Percentiles rank a stretch among this genome's conserved stretches.
These are phyloP conservation scores for Lignosus rhinocerotis DNA, from an alignment of 1,284 basidiomycete species.

Conservation along the genomic window DNA sequence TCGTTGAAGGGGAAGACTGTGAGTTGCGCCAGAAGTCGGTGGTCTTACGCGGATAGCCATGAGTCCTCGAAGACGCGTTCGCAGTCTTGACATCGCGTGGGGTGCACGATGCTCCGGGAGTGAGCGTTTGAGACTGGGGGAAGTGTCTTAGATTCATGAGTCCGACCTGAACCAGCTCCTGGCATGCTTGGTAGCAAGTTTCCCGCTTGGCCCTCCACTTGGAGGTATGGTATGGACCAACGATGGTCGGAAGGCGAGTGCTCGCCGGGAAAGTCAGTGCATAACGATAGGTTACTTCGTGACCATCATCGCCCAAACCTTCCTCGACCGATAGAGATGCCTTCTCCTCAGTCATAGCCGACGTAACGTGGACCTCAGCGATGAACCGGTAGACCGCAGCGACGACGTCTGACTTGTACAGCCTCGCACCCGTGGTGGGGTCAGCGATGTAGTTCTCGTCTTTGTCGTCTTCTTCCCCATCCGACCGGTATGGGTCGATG, in stretches of 20 bases:
- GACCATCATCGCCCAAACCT: slow-evolving; percentile 7
- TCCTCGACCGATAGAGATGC: slow-evolving; percentile 1
- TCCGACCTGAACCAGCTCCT: slow-evolving; percentile 48
- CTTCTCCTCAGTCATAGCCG: neutral
- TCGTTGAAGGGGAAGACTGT: slow-evolving; percentile 27
- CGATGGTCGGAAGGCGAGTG: slow-evolving; percentile 40
- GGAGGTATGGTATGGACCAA: slow-evolving; percentile 47
- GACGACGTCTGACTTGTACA: slow-evolving; percentile 54
- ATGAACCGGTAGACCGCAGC: slow-evolving; percentile 21
- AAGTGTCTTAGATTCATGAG: slow-evolving; percentile 54
- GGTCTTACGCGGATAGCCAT: slow-evolving; percentile 51
- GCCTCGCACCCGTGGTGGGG: slow-evolving; percentile 55
- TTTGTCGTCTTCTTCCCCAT: slow-evolving; percentile 45
- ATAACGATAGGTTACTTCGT: slow-evolving; percentile 37
- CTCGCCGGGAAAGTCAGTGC: slow-evolving; percentile 48
- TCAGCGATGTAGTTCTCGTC: slow-evolving; percentile 47
- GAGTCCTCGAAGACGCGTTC: slow-evolving; percentile 23
- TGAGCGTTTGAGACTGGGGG: slow-evolving; percentile 32
- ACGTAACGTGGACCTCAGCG: neutral
- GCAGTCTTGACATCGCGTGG: slow-evolving; percentile 11
- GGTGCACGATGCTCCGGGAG: neutral
- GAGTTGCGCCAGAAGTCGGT: slow-evolving; percentile 66
- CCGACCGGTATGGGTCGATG: slow-evolving; percentile 44
- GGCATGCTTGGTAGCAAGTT: slow-evolving; percentile 49
- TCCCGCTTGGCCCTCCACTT: slow-evolving; percentile 55